Evolutionary conservation across 2,329 filamentous ascomycete genomes (phyloP).

Genomic region (Talaromyces albobiverticillius): DNA sequence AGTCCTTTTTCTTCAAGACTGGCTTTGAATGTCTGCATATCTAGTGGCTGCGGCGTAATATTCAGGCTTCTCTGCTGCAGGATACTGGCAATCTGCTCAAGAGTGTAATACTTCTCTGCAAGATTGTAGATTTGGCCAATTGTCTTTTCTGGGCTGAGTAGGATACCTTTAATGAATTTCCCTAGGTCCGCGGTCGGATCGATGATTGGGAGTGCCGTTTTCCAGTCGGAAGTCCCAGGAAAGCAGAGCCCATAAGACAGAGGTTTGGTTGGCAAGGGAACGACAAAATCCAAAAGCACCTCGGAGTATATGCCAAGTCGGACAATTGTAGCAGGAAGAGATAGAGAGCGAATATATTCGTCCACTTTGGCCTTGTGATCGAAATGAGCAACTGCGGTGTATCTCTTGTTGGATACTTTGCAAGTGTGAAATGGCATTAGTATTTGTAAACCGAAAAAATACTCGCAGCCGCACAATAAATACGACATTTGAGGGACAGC

Average conservation of each 20-base stretch:
- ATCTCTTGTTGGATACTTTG: conserved; percentile 28
- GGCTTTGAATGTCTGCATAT: conserved; percentile 2
- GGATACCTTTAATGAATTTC: conserved; percentile 34
- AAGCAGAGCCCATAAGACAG: conserved; percentile 22
- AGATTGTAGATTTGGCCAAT: conserved; percentile 37
- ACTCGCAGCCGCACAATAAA: too few relatives aligned
- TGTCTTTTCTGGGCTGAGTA: conserved; percentile 35
- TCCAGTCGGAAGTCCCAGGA: conserved; percentile 11
- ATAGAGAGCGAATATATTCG: conserved; percentile 49
- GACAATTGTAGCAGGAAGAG: conserved; percentile 53
- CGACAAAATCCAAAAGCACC: conserved; percentile 37
- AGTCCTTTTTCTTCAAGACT: conserved; percentile 5
- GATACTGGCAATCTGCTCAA: conserved; percentile 29
- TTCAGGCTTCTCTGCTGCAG: conserved; percentile 28
- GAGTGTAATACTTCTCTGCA: conserved; percentile 29
- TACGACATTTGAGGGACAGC: not conserved
- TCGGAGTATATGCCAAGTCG: conserved; percentile 56
- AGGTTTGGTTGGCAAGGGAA: conserved; percentile 19
- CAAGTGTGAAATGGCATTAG: not conserved
- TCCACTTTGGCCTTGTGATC: conserved; percentile 58
- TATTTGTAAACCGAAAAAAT: not conserved
- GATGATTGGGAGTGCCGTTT: conserved; percentile 29
- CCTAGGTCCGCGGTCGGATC: conserved; percentile 36
- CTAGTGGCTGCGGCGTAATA: not conserved
- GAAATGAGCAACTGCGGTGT: conserved; percentile 47